These are phyloP conservation scores for Neurospora discreta DNA, from an alignment of 495 filamentous ascomycete genomes.

Conservation along the genomic window DNA sequence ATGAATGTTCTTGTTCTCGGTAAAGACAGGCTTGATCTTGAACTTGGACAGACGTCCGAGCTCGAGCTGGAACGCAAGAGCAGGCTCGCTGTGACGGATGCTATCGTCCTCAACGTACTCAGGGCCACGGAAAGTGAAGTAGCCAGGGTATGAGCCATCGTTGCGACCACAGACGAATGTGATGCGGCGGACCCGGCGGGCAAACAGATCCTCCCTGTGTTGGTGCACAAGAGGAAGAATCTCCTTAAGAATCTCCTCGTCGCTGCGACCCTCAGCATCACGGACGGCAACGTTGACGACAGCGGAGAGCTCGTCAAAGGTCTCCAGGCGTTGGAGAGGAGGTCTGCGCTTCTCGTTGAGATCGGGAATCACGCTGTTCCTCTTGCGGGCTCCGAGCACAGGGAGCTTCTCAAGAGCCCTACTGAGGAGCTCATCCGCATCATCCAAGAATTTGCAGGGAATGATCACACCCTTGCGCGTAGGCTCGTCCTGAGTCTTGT, in stretches of 20 bases:
- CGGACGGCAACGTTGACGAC: slow-evolving; percentile 88
- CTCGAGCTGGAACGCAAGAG: slow-evolving; percentile 95
- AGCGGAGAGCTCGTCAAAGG: slow-evolving; percentile 68
- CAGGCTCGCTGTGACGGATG: slow-evolving; percentile 95
- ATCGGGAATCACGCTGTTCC: slow-evolving; percentile 47
- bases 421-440: slow-evolving; percentile 73
- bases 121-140: slow-evolving; percentile 96
- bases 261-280: slow-evolving; percentile 78
- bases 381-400: slow-evolving; percentile 28
- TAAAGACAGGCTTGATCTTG: slow-evolving; percentile 95
- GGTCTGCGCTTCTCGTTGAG: slow-evolving; percentile 63
- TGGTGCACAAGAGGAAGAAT: slow-evolving; percentile 67
- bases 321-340: slow-evolving; percentile 26
- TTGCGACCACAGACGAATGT: slow-evolving; percentile 95
- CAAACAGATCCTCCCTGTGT: slow-evolving; percentile 70
- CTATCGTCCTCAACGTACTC: slow-evolving; percentile 80
- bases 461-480: slow-evolving; percentile 90
- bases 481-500: slow-evolving; percentile 57
- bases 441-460: slow-evolving; percentile 84
- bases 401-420: slow-evolving; percentile 80
- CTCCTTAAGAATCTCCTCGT: slow-evolving; percentile 65
- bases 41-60: slow-evolving; percentile 90
- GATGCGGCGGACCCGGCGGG: slow-evolving; percentile 72
- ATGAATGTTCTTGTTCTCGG: slow-evolving; percentile 97
- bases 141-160: slow-evolving; percentile 89